Conservation (phyloP, 73 alveolate species). For the Tetrahymena elliotti region DNA sequence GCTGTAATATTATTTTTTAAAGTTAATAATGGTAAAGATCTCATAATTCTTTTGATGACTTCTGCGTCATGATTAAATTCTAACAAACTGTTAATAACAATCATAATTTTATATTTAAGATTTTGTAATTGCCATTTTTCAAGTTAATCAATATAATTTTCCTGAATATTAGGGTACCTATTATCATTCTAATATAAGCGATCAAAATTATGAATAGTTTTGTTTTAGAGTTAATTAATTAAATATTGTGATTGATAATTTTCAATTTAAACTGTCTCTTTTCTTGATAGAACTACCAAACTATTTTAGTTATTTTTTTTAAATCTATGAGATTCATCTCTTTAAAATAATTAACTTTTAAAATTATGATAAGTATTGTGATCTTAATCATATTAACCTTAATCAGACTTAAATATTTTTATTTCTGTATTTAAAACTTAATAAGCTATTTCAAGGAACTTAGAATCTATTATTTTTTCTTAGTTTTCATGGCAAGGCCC, state of each 20-base stretch:
- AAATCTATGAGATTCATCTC: neutral
- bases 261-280: neutral
- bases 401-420: neutral
- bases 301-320: neutral
- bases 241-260: neutral
- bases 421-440: neutral
- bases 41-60: slow-evolving; percentile 47
- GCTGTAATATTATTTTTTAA: slow-evolving; percentile 37
- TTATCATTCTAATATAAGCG: neutral
- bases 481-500: slow-evolving; percentile 96
- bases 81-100: slow-evolving; percentile 30
- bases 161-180: neutral
- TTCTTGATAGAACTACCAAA: neutral
- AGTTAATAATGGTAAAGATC: slow-evolving; percentile 41
- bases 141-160: neutral
- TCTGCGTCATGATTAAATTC: slow-evolving; percentile 41
- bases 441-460: slow-evolving; percentile 68
- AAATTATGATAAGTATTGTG: neutral
- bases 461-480: slow-evolving; percentile 74
- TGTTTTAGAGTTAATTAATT: neutral
- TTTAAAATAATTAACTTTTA: neutral
- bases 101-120: slow-evolving; percentile 48
- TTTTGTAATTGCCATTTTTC: slow-evolving; percentile 36
- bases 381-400: slow-evolving; percentile 4
- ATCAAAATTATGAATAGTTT: neutral